Conservation (phyloP, 192 early-diverging fungal genomes). For the Gorgonomyces haynaldii region DNA sequence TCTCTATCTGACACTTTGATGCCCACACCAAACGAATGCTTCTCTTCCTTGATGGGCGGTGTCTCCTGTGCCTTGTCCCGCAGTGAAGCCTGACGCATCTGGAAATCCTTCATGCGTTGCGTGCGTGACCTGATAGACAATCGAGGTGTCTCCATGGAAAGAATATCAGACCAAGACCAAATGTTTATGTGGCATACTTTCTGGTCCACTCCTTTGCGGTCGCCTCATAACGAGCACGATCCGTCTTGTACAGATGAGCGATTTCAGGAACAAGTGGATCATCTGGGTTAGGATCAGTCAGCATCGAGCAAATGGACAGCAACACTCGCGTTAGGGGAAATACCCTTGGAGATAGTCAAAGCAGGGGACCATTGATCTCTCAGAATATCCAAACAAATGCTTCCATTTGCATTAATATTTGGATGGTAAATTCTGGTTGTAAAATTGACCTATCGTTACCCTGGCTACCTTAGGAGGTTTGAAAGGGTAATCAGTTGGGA, state of each 20-base stretch:
- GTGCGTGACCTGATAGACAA: too few relatives aligned
- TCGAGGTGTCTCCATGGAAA: too few relatives aligned
- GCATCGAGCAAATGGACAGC: slow-evolving; percentile 62
- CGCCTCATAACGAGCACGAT: slow-evolving; percentile 71
- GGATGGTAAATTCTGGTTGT: slow-evolving; percentile 97
- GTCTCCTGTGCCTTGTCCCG: too few relatives aligned
- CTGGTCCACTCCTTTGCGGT: slow-evolving; percentile 92
- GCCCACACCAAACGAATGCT: too few relatives aligned
- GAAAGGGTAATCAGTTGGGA: slow-evolving; percentile 97
- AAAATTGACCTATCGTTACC: slow-evolving; percentile 67
- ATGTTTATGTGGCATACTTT: slow-evolving; percentile 37
- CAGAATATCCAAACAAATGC: slow-evolving; percentile 96
- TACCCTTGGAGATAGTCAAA: slow-evolving; percentile 96
- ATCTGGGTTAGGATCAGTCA: slow-evolving; percentile 96
- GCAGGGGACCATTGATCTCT: slow-evolving; percentile 99
- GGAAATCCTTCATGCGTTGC: too few relatives aligned
- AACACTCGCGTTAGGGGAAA: too few relatives aligned
- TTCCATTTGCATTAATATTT: slow-evolving; percentile 97
- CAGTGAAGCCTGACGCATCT: too few relatives aligned
- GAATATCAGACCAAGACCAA: too few relatives aligned
- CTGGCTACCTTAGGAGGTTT: slow-evolving; percentile 83
- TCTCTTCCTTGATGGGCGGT: too few relatives aligned
- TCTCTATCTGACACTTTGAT: too few relatives aligned
- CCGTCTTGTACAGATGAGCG: slow-evolving; percentile 96
- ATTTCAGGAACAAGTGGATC: slow-evolving; percentile 98